These are phyloP conservation scores for Sisymbrium altissimum DNA, from an alignment of 345 rosid species.

Conservation along the genomic window DNA sequence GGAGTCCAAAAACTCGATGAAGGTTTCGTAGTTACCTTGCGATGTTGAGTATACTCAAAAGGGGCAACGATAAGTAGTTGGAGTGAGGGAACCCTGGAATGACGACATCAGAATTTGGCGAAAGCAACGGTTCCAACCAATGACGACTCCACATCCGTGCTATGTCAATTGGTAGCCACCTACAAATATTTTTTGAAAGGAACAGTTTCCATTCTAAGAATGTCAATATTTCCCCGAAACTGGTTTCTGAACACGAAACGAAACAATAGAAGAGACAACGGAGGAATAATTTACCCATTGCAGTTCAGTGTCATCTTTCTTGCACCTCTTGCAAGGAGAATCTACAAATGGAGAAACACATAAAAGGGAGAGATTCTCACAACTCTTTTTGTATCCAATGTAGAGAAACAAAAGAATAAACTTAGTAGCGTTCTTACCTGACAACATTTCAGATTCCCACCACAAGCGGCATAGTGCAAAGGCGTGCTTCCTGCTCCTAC, in stretches of 20 bases:
- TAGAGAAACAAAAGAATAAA: background rate
- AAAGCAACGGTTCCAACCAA: conserved; percentile 87
- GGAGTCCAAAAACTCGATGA: background rate
- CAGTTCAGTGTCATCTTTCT: conserved; percentile 76
- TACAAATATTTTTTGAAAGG: conserved; percentile 23
- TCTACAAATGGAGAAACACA: conserved; percentile 39
- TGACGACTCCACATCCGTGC: conserved; percentile 99
- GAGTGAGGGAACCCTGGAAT: conserved; percentile 79
- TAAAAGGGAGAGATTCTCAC: background rate
- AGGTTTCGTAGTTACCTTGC: conserved; percentile 58
- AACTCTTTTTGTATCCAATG: background rate
- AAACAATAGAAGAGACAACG: background rate
- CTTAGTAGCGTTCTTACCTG: conserved; percentile 54
- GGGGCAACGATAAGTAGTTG: conserved; percentile 82
- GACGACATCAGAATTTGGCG: conserved; percentile 62
- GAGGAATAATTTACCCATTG: conserved; percentile 62
- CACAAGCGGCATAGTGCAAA: conserved; percentile 96
- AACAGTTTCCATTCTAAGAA: conserved; percentile 1
- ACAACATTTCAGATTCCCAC: conserved; percentile 93
- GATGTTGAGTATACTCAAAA: conserved; percentile 79
- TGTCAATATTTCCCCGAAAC: background rate
- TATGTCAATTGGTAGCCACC: conserved; percentile 97
- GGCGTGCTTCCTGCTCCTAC: conserved; percentile 98
- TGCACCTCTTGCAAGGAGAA: conserved; percentile 86
- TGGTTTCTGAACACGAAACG: background rate